phyloP scores from a whole-genome alignment of 441 rosid species.

The Jatropha multifida region DNA sequence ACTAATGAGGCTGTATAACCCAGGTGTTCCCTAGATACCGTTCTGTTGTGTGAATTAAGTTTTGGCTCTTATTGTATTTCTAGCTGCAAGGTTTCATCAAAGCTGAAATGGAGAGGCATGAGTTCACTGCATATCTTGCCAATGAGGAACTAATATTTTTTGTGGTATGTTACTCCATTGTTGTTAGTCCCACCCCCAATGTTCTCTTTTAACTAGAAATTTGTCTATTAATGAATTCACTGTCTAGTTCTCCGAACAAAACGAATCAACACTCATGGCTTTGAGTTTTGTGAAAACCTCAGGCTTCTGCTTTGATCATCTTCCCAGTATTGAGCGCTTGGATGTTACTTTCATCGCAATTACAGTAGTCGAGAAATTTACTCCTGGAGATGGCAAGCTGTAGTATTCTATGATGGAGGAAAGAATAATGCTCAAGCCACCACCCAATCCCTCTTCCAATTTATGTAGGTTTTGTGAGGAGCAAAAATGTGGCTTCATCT shows the following conservation, averaged over 20 bases:
- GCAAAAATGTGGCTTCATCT: neutral
- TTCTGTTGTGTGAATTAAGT: neutral
- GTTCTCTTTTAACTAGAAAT: neutral
- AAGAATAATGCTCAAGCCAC: neutral
- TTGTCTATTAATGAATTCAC: neutral
- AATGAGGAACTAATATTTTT: constrained; percentile 69
- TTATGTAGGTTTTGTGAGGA: neutral
- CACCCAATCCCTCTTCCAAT: neutral
- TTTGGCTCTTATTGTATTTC: constrained; percentile 15
- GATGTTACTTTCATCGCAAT: constrained; percentile 52
- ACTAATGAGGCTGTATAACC: neutral
- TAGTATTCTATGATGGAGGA: neutral
- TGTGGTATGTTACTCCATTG: constrained; percentile 48
- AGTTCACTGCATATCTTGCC: constrained; percentile 56
- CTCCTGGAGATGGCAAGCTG: constrained; percentile 5
- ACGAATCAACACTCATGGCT: neutral
- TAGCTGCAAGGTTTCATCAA: constrained; percentile 73
- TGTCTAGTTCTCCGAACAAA: neutral
- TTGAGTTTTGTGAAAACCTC: constrained; percentile 20
- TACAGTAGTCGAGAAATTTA: constrained; percentile 25
- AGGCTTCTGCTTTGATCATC: constrained; percentile 73
- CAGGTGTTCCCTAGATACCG: neutral
- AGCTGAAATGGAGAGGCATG: constrained; percentile 56
- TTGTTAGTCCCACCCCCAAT: neutral
- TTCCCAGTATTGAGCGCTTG: constrained; percentile 71